Base-by-base conservation (phyloP, 176 grass and related monocot genomes). In the Rhynchospora pubera region DNA sequence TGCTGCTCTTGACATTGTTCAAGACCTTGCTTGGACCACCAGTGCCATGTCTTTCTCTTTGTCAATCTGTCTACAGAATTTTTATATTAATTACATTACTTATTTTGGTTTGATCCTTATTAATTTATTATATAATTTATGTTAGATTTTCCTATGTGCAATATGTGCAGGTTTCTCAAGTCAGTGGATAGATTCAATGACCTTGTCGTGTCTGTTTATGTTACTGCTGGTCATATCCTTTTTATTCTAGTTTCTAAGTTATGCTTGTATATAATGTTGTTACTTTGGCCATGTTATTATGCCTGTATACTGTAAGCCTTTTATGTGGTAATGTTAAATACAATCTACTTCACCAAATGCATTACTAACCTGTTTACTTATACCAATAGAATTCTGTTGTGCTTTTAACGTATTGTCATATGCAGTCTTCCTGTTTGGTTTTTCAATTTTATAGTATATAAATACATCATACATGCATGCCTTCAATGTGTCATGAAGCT, bases 211-310 rank as follows among this genome's bases (percentile, higher is more conserved):
- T 97, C 91, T 84, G 89, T 97, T 84, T 93, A 93, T 90, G 91
- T 93, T 77, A 97, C 94, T 71, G 91, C 94, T 0, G 91, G 91
- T 92, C 91, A 94, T 97, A 97, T 97, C 91, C 91, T 97, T 86
- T 77, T 2, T 39, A 39, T 39, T 69, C 18, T n/a, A 73, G 10
- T n/a, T 65, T 75, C 52, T 44, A 43, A 70, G 34, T n/a, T 44
- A 44, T 45, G 34, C 7, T 44, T 69, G 15, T 9, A 64, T 64
- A 64, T 30, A 1, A 64, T 13, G n/a, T 61, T 22, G 58, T 7
- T 61, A 59, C 7, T 7, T 6, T 65, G 63, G 32, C 12, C 63
- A 7, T 9, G 12, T 2, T 32, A 16, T 51, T 26, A 23, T 73
- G 3, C 19, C 24, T 24, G 9, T 1, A 15, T 14, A 3, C 19